Evolutionary conservation across 371 early-diverging fungal genomes (phyloP).

Genomic region (Saksenaea vasiformis): DNA sequence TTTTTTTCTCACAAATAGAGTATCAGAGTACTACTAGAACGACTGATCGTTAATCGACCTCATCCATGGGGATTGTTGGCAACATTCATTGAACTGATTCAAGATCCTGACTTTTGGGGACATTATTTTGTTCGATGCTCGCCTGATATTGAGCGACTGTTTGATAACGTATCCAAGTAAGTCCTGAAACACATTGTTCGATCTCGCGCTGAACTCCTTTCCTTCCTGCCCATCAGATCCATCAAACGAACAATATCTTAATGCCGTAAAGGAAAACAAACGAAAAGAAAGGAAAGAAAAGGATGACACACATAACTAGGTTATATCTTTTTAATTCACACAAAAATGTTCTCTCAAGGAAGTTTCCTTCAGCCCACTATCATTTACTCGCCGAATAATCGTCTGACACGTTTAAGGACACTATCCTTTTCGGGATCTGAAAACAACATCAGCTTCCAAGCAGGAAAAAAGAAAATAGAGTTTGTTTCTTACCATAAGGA

Average conservation of each 20-base stretch:
- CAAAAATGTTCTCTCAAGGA: background rate
- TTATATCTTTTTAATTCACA: conserved; percentile 2
- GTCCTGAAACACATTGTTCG: background rate
- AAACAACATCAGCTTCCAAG: conserved; percentile 3
- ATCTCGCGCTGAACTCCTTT: background rate
- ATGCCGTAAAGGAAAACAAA: conserved; percentile 4
- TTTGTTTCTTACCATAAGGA: conserved; percentile 74
- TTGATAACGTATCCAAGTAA: conserved; percentile 71
- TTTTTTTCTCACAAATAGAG: background rate
- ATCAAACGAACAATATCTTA: conserved; percentile 15
- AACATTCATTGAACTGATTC: conserved; percentile 94
- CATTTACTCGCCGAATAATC: conserved; percentile 82
- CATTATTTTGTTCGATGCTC: conserved; percentile 75
- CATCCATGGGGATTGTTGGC: conserved; percentile 97
- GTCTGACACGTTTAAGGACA: conserved; percentile 93
- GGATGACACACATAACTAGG: background rate
- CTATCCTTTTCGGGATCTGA: conserved; percentile 88
- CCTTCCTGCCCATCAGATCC: conserved; percentile 8
- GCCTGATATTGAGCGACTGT: conserved; percentile 73
- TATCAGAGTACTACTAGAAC: conserved; percentile 85
- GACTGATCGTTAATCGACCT: conserved; percentile 94
- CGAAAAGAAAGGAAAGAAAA: conserved; percentile 1
- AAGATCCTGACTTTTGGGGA: conserved; percentile 89
- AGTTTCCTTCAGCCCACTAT: background rate
- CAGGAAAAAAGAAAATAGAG: conserved; percentile 12